These are phyloP conservation scores for Ustanciosporium gigantosporum DNA, from an alignment of 1,284 basidiomycete genomes.

Conservation along the genomic window DNA sequence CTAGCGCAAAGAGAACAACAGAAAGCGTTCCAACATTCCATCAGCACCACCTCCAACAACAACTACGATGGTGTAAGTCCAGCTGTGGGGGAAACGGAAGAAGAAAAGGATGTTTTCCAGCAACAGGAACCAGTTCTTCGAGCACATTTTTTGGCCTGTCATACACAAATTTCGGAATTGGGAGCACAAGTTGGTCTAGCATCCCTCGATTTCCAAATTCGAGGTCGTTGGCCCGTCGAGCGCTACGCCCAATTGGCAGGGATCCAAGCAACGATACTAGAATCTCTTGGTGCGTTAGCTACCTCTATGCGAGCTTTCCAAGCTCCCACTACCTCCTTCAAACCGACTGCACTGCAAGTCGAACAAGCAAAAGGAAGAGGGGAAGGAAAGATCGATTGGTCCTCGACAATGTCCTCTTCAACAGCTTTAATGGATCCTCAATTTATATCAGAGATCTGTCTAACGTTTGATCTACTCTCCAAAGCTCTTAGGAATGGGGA, in stretches of 20 bases:
- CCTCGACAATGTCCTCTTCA: constrained; percentile 25
- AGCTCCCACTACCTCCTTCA: constrained; percentile 1
- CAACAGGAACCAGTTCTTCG: constrained; percentile 26
- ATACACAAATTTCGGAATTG: constrained; percentile 61
- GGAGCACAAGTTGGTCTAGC: constrained; percentile 65
- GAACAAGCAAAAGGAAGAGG: background rate
- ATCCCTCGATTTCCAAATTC: constrained; percentile 60
- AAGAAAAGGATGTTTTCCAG: constrained; percentile 8
- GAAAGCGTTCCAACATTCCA: constrained; percentile 64
- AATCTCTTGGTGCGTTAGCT: constrained; percentile 33
- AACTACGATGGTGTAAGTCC: too few species aligned
- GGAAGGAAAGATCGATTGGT: constrained; percentile 17
- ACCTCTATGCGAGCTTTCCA: constrained; percentile 19
- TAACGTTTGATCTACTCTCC: constrained; percentile 36
- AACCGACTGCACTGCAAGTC: too few species aligned
- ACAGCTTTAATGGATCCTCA: constrained; percentile 45
- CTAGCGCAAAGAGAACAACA: constrained; percentile 62
- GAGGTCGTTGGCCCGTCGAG: constrained; percentile 66
- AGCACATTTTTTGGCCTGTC: constrained; percentile 63
- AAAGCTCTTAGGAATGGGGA: constrained; percentile 36
- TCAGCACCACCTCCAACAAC: constrained; percentile 61
- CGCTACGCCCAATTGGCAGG: constrained; percentile 64
- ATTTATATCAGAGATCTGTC: constrained; percentile 35
- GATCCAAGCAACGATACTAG: constrained; percentile 40
- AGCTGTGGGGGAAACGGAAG: constrained; percentile 17